A percentile compares a stretch with the other conserved stretches of the same genome.
Evolutionary conservation across 352 stramenopile genomes (phyloP).

Genomic region (Pythium brachiatum): DNA sequence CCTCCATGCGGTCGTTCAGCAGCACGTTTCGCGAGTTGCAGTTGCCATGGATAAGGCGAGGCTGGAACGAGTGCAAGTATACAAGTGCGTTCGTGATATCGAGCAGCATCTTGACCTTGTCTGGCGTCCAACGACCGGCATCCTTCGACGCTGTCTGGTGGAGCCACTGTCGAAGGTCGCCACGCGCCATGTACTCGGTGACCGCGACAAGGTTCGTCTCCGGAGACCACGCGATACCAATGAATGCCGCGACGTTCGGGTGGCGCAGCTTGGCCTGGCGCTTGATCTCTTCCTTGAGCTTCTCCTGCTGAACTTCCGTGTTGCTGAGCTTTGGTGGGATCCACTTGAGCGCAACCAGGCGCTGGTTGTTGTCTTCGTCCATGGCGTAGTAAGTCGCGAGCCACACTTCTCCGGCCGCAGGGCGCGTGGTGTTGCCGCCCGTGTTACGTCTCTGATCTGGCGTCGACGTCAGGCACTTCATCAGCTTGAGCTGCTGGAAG

Average conservation of each 20-base stretch:
- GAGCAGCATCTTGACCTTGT: constrained; percentile 61
- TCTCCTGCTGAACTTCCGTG: constrained; percentile 35
- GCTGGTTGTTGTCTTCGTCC: constrained; percentile 29
- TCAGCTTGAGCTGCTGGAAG: constrained; percentile 59
- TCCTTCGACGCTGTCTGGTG: constrained; percentile 41
- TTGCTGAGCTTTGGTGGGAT: constrained; percentile 34
- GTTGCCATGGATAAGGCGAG: constrained; percentile 54
- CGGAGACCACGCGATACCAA: constrained; percentile 68
- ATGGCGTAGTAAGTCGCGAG: constrained; percentile 43
- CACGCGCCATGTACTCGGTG: constrained; percentile 71
- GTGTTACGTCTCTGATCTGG: constrained; percentile 45
- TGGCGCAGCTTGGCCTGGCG: constrained; percentile 60
- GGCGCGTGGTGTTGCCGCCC: constrained; percentile 31
- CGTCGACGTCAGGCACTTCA: constrained; percentile 50
- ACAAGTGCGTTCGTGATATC: constrained; percentile 62
- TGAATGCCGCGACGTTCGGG: constrained; percentile 61
- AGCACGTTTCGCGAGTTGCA: constrained; percentile 70
- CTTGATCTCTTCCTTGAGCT: constrained; percentile 64
- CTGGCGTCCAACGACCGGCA: constrained; percentile 44
- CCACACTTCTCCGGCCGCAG: constrained; percentile 50
- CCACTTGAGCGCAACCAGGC: constrained; percentile 57
- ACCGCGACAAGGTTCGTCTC: constrained; percentile 65
- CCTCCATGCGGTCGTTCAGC: constrained; percentile 49
- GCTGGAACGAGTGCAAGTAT: constrained; percentile 66
- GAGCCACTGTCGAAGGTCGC: constrained; percentile 70